These are phyloP conservation scores for Chenopodium album DNA, from an alignment of 148 eudicot species.

Conservation along the genomic window DNA sequence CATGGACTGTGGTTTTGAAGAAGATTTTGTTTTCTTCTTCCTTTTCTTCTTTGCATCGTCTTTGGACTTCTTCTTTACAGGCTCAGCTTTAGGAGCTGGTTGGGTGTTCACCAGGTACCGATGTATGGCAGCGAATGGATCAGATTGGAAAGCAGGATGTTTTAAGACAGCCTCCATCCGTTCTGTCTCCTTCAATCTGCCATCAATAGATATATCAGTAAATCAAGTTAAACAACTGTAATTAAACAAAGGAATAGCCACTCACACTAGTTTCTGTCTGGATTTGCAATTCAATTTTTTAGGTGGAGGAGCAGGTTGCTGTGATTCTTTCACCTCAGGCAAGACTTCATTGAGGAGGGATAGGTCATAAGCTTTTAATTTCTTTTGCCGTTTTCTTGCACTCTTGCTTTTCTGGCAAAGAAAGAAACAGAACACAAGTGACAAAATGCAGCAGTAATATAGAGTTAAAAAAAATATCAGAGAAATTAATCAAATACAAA, in stretches of 20 bases:
- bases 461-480: neutral
- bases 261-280: slow-evolving; percentile 71
- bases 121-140: slow-evolving; percentile 78
- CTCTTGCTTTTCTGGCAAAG: slow-evolving; percentile 39
- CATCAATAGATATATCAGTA: neutral
- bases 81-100: slow-evolving; percentile 50
- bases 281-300: slow-evolving; percentile 68
- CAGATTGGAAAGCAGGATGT: slow-evolving; percentile 63
- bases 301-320: slow-evolving; percentile 32
- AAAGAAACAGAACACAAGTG: neutral
- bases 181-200: slow-evolving; percentile 71
- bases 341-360: slow-evolving; percentile 71
- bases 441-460: neutral
- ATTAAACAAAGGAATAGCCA: neutral
- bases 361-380: slow-evolving; percentile 75
- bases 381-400: slow-evolving; percentile 58
- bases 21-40: slow-evolving; percentile 61
- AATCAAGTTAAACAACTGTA: neutral
- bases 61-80: slow-evolving; percentile 41
- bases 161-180: slow-evolving; percentile 53
- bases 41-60: slow-evolving; percentile 47
- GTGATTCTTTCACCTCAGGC: slow-evolving; percentile 53
- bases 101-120: slow-evolving; percentile 80
- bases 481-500: neutral
- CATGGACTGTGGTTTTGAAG: slow-evolving; percentile 56